Evolutionary conservation across 148 eudicot genomes (phyloP), one percentile per base, ranked within the genome.

Genomic region (Euryodendron excelsum): DNA sequence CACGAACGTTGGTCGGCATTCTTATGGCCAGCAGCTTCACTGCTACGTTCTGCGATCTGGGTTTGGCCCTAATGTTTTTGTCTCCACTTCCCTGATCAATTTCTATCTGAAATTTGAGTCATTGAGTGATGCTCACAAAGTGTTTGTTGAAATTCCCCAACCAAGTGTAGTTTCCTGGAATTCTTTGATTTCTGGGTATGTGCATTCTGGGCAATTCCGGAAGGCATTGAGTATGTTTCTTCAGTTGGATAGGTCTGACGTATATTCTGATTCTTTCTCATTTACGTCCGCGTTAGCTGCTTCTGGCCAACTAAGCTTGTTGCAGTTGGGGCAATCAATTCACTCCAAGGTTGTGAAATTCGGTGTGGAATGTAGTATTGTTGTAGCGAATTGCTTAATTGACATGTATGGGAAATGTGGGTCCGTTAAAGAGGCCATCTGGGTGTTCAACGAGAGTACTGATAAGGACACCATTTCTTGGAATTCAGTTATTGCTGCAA

Each of bases 361-460:
- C 83, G 92, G 93, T 28, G 81, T 79, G 17, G 90, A 85, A 60
- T 80, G 84, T 14, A 84, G 85, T 58, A 77, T 86, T 73, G 69
- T 90, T 77, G 86, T 92, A 3, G 79, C 85, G 0, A 94, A 94
- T 60, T 92, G 95, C 77, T 87, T 94, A 87, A 90, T 94, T 79
- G 95, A 92, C 67, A 87, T 94, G 97, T 94, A 94, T 81, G 98
- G 97, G 14, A 91, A 90, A 78, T 92, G 91, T 28, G 80, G 86
- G 47, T 75, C 55, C 21, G 85, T 78, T 30, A 85, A 77, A 63
- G 91, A 82, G 7, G 91, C 94, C 4, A 80, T 79, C 15, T 34
- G 41, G 74, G 83, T 86, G 33, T 94, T 92, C 37, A 50, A 80
- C 55, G 60, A 56, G 63, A 76, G 87, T 87, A 55, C 45, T 74